Evolutionary conservation across 257 asterid species (phyloP).

Genomic region (Solanum neorickii): DNA sequence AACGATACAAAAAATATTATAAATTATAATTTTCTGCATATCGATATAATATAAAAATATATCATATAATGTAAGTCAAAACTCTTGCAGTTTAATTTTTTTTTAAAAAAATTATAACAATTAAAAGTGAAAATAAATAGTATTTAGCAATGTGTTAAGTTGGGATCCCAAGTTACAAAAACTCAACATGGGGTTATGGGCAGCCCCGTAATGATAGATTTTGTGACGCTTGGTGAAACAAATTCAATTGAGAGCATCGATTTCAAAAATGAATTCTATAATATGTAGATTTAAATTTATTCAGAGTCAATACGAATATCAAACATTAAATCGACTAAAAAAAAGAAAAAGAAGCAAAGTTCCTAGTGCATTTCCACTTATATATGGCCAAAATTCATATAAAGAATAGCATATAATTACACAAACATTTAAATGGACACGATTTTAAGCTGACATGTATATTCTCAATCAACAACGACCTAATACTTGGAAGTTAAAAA

Average conservation of each 20-base stretch:
- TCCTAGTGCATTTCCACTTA: neutral
- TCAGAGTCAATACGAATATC: fast-evolving
- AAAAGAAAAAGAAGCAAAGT: neutral
- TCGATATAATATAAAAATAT: no score
- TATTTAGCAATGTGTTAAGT: neutral
- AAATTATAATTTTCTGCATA: no score
- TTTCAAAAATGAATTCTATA: no score
- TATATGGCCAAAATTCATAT: neutral
- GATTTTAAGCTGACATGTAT: neutral
- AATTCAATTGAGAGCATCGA: neutral
- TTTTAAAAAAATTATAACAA: no score
- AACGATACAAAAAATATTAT: no score
- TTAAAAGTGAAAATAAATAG: no score
- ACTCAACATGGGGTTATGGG: neutral
- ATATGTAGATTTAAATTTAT: no score
- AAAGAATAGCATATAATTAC: neutral
- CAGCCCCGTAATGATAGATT: no score
- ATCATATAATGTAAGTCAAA: no score
- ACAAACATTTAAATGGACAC: neutral
- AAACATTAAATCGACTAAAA: fast-evolving
- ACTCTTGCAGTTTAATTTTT: no score
- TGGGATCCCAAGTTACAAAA: neutral
- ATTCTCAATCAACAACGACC: neutral
- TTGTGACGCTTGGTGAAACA: neutral
- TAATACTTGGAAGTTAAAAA: neutral